Conservation (phyloP, 2,329 filamentous ascomycete species). For the Malbranchea cinnamomea region DNA sequence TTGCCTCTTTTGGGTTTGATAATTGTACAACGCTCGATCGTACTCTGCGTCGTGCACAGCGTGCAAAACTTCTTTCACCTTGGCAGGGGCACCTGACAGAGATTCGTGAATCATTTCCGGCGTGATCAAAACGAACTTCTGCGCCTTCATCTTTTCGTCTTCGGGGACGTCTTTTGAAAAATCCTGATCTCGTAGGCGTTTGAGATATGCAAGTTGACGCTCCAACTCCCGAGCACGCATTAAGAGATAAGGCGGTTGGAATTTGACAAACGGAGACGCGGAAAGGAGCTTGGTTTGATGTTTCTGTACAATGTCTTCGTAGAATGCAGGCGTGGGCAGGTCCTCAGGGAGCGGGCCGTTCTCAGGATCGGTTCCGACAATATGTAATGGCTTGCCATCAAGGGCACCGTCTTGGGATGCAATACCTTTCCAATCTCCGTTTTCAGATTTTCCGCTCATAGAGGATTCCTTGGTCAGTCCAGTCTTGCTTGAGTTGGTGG, state of each 20-base stretch:
- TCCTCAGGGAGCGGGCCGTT: conserved; percentile 33
- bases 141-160: conserved; percentile 47
- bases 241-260: conserved; percentile 81
- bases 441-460: background rate
- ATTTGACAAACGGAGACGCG: conserved; percentile 90
- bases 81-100: conserved; percentile 62
- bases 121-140: conserved; percentile 78
- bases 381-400: background rate
- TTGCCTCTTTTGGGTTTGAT: conserved; percentile 82
- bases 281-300: conserved; percentile 88
- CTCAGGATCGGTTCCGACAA: background rate
- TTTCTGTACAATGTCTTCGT: conserved; percentile 87
- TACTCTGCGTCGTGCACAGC: conserved; percentile 95
- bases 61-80: conserved; percentile 84
- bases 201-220: conserved; percentile 65
- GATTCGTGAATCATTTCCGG: conserved; percentile 89
- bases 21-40: conserved; percentile 85
- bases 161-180: conserved; percentile 28
- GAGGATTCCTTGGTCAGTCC: conserved; percentile 3
- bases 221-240: conserved; percentile 89
- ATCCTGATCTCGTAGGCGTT: conserved; percentile 62
- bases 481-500: conserved; percentile 7
- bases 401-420: background rate
- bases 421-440: background rate
- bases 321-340: conserved; percentile 75